Evolutionary conservation across 116 monocot species (phyloP).

Genomic region (Cymodocea nodosa): DNA sequence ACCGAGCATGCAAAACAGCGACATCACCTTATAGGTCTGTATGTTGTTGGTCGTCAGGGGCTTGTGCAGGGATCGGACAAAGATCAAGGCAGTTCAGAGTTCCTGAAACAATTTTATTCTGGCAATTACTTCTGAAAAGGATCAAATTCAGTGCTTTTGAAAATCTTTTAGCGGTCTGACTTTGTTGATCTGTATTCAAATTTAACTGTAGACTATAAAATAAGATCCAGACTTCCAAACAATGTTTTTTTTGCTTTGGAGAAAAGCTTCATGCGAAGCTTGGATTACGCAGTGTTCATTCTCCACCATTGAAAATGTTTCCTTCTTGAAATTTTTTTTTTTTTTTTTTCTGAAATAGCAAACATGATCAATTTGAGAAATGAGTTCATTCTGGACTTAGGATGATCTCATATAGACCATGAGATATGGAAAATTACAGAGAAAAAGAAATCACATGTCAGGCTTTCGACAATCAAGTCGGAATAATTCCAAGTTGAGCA

Average conservation of each 20-base stretch:
- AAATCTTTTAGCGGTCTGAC: background rate
- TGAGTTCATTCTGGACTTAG: no score
- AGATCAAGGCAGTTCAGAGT: slow-evolving; percentile 55
- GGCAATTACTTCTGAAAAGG: slow-evolving; percentile 68
- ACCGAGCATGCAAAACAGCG: slow-evolving; percentile 85
- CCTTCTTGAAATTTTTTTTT: background rate
- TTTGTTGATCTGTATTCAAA: background rate
- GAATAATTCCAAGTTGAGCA: no score
- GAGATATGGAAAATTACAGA: no score
- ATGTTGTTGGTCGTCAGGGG: slow-evolving; percentile 56
- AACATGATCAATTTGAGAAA: no score
- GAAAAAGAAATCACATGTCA: no score
- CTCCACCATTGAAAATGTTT: background rate
- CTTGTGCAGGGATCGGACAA: slow-evolving; percentile 35
- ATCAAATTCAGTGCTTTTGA: background rate
- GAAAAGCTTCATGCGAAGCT: background rate
- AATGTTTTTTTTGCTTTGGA: background rate
- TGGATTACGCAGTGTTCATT: background rate
- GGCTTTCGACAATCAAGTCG: no score
- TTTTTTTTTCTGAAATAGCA: no score
- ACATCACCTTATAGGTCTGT: slow-evolving; percentile 88
- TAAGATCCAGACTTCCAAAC: background rate
- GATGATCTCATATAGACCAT: no score
- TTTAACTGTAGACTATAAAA: background rate
- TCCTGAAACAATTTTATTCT: slow-evolving; percentile 78